These are phyloP conservation scores for Starmerella floris DNA, from an alignment of 805 yeast genomes.

Conservation along the genomic window DNA sequence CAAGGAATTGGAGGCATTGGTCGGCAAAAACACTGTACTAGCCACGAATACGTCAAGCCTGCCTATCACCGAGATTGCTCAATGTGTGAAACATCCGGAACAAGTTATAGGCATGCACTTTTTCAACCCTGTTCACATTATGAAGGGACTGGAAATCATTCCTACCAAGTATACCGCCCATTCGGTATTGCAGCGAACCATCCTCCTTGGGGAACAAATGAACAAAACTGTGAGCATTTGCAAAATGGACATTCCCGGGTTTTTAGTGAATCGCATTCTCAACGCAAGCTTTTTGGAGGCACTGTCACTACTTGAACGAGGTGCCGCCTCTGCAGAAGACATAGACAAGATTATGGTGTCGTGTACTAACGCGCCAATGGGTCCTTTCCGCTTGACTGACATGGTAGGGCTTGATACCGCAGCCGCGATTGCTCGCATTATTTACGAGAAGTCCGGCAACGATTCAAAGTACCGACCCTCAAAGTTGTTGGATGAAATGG, in stretches of 20 bases:
- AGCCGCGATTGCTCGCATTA: conserved; percentile 31
- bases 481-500: conserved; percentile 27
- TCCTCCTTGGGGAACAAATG: conserved; percentile 26
- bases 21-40: conserved; percentile 25
- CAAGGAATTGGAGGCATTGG: conserved; percentile 20
- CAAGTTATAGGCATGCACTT: conserved; percentile 34
- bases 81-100: conserved; percentile 31
- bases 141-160: conserved; percentile 33
- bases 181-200: conserved; percentile 24
- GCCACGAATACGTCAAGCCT: conserved; percentile 34
- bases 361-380: conserved; percentile 37
- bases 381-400: conserved; percentile 33
- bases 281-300: conserved; percentile 35
- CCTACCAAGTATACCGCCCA: conserved; percentile 30
- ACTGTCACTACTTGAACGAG: conserved; percentile 29
- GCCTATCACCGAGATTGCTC: conserved; percentile 32
- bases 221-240: conserved; percentile 29
- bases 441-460: conserved; percentile 28
- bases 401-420: conserved; percentile 34
- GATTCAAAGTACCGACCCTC: conserved; percentile 35
- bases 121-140: conserved; percentile 36
- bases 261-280: conserved; percentile 32
- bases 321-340: conserved; percentile 30
- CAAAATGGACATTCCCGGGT: conserved; percentile 30
- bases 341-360: conserved; percentile 33